Conservation (phyloP, 805 yeast genomes). For the Debaryomyces tyrocola region DNA sequence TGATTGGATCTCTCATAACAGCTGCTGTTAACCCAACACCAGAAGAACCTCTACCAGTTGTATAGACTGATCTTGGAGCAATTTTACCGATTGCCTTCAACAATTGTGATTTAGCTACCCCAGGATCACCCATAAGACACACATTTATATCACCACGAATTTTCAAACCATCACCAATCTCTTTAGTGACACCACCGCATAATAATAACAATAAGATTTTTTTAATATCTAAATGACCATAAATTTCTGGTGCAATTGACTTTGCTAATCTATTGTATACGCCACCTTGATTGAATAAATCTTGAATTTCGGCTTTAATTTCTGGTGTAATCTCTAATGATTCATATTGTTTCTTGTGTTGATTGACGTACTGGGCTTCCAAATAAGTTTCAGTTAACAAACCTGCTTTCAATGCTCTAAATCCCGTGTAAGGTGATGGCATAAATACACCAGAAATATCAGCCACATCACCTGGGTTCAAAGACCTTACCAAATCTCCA, state of each 20-base stretch:
- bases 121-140: constrained; percentile 98
- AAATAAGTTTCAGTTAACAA: constrained; percentile 89
- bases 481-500: constrained; percentile 83
- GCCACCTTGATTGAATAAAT: constrained; percentile 60
- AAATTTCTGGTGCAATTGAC: constrained; percentile 97
- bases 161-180: constrained; percentile 93
- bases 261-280: constrained; percentile 77
- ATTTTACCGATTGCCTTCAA: constrained; percentile 86
- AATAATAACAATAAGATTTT: constrained; percentile 81
- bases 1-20: constrained; percentile 97
- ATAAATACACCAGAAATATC: constrained; percentile 90
- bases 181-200: constrained; percentile 95
- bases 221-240: constrained; percentile 90
- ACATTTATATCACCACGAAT: constrained; percentile 97
- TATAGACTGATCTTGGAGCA: constrained; percentile 95
- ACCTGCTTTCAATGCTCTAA: constrained; percentile 89
- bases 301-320: constrained; percentile 54
- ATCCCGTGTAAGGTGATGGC: constrained; percentile 96
- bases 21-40: constrained; percentile 99
- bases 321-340: constrained; percentile 57
- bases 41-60: constrained; percentile 98
- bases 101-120: constrained; percentile 97
- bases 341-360: constrained; percentile 87
- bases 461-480: constrained; percentile 93
- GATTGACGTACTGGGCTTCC: constrained; percentile 81